Conservation (phyloP, 371 early-diverging fungal species). For the Mucor lusitanicus region DNA sequence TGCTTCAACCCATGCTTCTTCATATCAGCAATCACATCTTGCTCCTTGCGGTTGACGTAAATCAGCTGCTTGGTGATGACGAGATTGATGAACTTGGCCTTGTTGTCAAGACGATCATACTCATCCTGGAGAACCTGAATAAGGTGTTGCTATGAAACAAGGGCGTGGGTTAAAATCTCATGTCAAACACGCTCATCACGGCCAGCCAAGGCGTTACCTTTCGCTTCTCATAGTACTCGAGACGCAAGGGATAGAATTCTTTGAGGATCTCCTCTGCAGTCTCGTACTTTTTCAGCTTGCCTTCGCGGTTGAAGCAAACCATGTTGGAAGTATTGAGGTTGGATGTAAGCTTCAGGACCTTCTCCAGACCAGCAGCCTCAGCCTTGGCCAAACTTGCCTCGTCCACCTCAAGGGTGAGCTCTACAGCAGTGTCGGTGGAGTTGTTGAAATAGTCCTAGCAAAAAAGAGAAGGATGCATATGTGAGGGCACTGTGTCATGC, state of each 20-base stretch:
- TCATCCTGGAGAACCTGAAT: slow-evolving; percentile 77
- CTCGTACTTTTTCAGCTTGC: slow-evolving; percentile 87
- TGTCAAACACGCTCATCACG: not conserved
- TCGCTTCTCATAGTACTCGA: slow-evolving; percentile 88
- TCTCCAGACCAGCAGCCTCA: slow-evolving; percentile 78
- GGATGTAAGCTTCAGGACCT: slow-evolving; percentile 81
- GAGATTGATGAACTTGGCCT: slow-evolving; percentile 92
- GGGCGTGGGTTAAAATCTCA: not conserved
- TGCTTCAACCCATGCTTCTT: slow-evolving; percentile 68
- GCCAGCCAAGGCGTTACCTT: slow-evolving; percentile 74
- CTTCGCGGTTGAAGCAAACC: slow-evolving; percentile 96
- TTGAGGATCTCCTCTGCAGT: slow-evolving; percentile 83
- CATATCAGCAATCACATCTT: slow-evolving; percentile 83
- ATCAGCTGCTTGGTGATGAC: slow-evolving; percentile 85
- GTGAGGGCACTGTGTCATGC: too few species aligned
- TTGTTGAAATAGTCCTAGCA: slow-evolving; percentile 76
- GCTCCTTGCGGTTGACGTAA: slow-evolving; percentile 88
- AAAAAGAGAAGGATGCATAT: not conserved
- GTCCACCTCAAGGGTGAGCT: slow-evolving; percentile 83
- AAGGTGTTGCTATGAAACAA: slow-evolving; percentile 53
- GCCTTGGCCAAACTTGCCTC: slow-evolving; percentile 71
- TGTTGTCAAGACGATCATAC: slow-evolving; percentile 83
- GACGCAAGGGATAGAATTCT: slow-evolving; percentile 93
- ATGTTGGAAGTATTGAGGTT: slow-evolving; percentile 87
- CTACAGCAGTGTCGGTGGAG: slow-evolving; percentile 80